Evolutionary conservation across 129 eudicot species (phyloP), one percentile per base, ranked within the genome.

Genomic region (Tanacetum coccineum): DNA sequence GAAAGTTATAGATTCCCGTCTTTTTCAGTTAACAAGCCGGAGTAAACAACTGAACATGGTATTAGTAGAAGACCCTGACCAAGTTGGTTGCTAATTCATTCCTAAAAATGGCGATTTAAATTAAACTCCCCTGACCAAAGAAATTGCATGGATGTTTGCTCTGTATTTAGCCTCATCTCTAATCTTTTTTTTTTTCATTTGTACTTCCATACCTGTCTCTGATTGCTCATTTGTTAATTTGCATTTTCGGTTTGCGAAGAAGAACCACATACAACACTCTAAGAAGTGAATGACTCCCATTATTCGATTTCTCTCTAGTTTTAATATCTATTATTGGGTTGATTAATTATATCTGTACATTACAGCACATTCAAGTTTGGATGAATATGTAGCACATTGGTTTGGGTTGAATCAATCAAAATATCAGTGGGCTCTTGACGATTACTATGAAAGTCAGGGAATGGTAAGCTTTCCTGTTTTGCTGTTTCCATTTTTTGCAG

Each of bases 351-450:
- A 4, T 74, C 68, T 77, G 83, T 66, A 57, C 12, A 69, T 79
- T 25, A 36, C 76, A 89, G 96, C 89, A 2, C 96, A 89, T 79
- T 84, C 93, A 72, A 89, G 85, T 74, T 83, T 89, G 85, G 96
- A 89, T 67, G 87, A 78, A 65, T 71, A 79, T 45, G 87, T 89
- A 53, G 93, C 96, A 15, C 81, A 81, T 77, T 89, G 96, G 96
- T 83, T 89, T 70, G 96, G 96, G 32, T 71, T 89, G 65, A 81
- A 86, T 79, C 90, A 89, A 77, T 89, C 96, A 9, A 89, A 86
- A 73, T 89, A 89, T 78, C 95, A 89, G 62, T 89, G 96, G 96
- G 96, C 96, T 19, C 85, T 89, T 61, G 93, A 89, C 46, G 96
- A 89, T 73, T 89, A 89, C 68, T 83, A 83, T 32, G 96, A 86